Evolutionary conservation across 2,329 filamentous ascomycete genomes (phyloP).

Genomic region (Xylogone sp.): DNA sequence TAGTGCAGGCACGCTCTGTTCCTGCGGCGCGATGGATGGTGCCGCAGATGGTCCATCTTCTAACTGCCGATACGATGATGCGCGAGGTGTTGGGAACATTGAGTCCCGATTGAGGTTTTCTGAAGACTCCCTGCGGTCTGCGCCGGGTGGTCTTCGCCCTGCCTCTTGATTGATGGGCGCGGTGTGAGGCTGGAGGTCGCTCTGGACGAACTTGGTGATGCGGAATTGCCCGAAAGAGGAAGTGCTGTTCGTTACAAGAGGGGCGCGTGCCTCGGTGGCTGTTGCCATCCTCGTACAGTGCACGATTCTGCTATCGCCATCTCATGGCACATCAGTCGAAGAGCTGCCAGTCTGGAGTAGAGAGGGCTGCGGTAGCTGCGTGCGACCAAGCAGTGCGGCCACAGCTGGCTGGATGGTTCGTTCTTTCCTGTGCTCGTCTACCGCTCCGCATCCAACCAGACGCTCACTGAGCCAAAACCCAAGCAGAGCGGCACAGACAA

Average conservation of each 20-base stretch:
- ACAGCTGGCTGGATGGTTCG: not conserved
- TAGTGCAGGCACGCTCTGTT: not conserved
- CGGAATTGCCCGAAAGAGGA: slow-evolving; percentile 20
- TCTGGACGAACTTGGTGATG: slow-evolving; percentile 16
- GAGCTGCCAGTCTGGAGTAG: not conserved
- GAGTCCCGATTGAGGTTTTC: slow-evolving; percentile 1
- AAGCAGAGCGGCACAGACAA: not conserved
- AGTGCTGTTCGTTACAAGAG: slow-evolving; percentile 14
- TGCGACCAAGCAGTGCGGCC: not conserved
- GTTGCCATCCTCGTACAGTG: slow-evolving; percentile 20
- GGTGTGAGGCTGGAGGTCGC: slow-evolving; percentile 12
- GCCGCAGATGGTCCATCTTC: not conserved
- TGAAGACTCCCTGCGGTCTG: slow-evolving; percentile 1
- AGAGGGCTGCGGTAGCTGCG: not conserved
- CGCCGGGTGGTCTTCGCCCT: not conserved
- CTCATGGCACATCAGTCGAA: slow-evolving; percentile 10
- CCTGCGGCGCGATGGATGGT: not conserved
- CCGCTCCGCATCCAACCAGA: not conserved
- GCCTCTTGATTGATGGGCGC: slow-evolving; percentile 3
- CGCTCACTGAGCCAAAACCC: not conserved
- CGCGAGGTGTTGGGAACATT: slow-evolving; percentile 7
- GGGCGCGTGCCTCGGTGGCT: slow-evolving; percentile 15
- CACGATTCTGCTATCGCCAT: slow-evolving; percentile 20
- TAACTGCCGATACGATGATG: slow-evolving; percentile 3
- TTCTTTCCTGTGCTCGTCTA: not conserved